phyloP scores from a whole-genome alignment of 179 eudicot species.

The Corrigiola litoralis region DNA sequence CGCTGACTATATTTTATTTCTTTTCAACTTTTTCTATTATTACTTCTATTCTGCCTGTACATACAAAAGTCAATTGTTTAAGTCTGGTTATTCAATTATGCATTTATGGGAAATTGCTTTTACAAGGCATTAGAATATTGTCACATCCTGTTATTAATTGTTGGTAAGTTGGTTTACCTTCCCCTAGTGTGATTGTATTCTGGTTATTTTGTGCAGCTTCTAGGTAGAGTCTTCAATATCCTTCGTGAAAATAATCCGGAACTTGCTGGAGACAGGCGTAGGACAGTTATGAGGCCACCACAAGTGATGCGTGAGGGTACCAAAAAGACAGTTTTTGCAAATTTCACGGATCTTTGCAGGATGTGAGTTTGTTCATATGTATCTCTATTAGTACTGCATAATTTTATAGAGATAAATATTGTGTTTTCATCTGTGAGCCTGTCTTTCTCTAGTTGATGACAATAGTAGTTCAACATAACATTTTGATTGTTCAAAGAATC shows the following conservation, averaged over 20 bases:
- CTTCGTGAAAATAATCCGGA: slow-evolving; percentile 94
- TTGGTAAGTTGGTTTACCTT: background rate
- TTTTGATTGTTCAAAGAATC: too few relatives aligned
- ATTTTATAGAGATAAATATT: background rate
- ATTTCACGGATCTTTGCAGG: slow-evolving; percentile 91
- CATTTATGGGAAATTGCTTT: too few relatives aligned
- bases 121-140: background rate
- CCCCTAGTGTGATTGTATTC: background rate
- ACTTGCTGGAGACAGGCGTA: slow-evolving; percentile 93
- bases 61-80: background rate
- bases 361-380: slow-evolving; percentile 40
- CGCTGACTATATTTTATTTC: background rate
- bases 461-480: too few relatives aligned
- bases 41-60: background rate
- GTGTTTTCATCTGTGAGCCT: too few relatives aligned
- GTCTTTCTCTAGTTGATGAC: too few relatives aligned
- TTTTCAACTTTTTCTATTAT: background rate
- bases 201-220: slow-evolving; percentile 46
- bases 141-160: background rate
- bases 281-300: slow-evolving; percentile 97
- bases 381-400: background rate
- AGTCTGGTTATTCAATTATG: too few relatives aligned
- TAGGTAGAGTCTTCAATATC: slow-evolving; percentile 82
- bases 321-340: slow-evolving; percentile 88
- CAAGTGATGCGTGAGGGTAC: slow-evolving; percentile 98